Evolutionary conservation across 2,329 filamentous ascomycete genomes (phyloP), one percentile per base, ranked within the genome.

Genomic region (Aspergillus sojae): DNA sequence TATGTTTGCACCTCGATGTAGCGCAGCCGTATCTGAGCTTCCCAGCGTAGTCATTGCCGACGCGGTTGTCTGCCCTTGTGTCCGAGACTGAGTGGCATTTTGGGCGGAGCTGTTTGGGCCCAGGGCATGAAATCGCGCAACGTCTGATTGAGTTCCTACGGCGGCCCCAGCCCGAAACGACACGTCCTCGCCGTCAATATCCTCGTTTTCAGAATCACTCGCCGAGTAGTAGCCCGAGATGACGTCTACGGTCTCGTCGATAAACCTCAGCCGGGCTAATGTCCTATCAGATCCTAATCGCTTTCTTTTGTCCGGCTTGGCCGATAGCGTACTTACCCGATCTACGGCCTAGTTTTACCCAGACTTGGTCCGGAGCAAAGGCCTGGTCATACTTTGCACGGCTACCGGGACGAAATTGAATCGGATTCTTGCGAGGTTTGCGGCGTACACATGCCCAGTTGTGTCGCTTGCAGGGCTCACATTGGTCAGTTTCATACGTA

Each of bases 201-300:
- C 41, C 79, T n/a, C 26, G n/a, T 62, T 62, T 9, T 54, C 52
- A 34, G 32, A n/a, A 36, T 54, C 52, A 54, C 52, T 54, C 28
- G 19, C 52, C 4, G 52, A 34, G 3, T 14, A 1, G 21, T 54
- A 54, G 10, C 52, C 52, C 34, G 60, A 56, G 26, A 80, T 43
- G 78, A 62, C 55, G 46, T 62, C 60, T 36, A 28, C 26, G 3
- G 60, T 62, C n/a, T 62, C 60, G 26, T 62, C 60, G 19, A 62
- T 12, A 32, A 57, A 62, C 23, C 52, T 54, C 19, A 54, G 30
- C 9, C 19, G 56, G 23, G 55, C 60, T 56, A 58, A 26, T n/a
- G 21, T 2, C 30, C 30, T 54, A 54, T 54, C 30, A 54, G 30
- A 54, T 32, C 16, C 52, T 9, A 12, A 12, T 34, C n/a, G 2